These are phyloP conservation scores for Gaeumannomyces sp. DNA, from an alignment of 2,329 filamentous ascomycete species.

Conservation along the genomic window DNA sequence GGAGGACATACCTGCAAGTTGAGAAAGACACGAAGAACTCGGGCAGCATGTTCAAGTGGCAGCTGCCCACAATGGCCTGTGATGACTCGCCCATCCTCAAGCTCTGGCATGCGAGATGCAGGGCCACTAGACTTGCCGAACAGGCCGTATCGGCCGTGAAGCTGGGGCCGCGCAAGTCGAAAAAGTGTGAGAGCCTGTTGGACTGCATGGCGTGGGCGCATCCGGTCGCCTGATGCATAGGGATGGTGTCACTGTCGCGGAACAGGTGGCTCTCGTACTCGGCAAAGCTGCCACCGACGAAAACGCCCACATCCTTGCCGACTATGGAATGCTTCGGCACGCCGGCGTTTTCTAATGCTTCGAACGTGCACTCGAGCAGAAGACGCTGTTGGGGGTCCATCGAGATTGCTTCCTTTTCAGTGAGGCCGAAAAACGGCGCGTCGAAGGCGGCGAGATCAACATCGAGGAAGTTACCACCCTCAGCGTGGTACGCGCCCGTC, in stretches of 20 bases:
- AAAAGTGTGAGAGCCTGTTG: slow-evolving; percentile 49
- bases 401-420: slow-evolving; percentile 26
- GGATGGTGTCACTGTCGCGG: slow-evolving; percentile 18
- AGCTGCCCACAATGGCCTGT: slow-evolving; percentile 40
- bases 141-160: slow-evolving; percentile 48
- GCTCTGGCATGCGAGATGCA: slow-evolving; percentile 45
- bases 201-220: slow-evolving; percentile 46
- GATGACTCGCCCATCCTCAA: slow-evolving; percentile 39
- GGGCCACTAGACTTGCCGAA: slow-evolving; percentile 42
- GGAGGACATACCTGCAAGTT: slow-evolving; percentile 32
- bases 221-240: slow-evolving; percentile 25
- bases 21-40: slow-evolving; percentile 41
- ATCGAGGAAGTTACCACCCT: slow-evolving; percentile 26
- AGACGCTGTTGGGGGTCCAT: slow-evolving; percentile 46
- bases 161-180: slow-evolving; percentile 47
- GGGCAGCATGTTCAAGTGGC: slow-evolving; percentile 41
- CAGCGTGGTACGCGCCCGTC: slow-evolving; percentile 25
- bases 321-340: slow-evolving; percentile 39
- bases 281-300: slow-evolving; percentile 35
- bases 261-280: slow-evolving; percentile 19
- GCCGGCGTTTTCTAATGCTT: slow-evolving; percentile 47
- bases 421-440: slow-evolving; percentile 29
- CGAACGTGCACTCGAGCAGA: slow-evolving; percentile 45
- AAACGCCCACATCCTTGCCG: slow-evolving; percentile 42
- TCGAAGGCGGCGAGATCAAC: slow-evolving; percentile 24